A percentile compares a stretch with the other conserved stretches of the same genome.
Conservation (phyloP, 495 filamentous ascomycete species). For the Hypoxylon subgilvum region DNA sequence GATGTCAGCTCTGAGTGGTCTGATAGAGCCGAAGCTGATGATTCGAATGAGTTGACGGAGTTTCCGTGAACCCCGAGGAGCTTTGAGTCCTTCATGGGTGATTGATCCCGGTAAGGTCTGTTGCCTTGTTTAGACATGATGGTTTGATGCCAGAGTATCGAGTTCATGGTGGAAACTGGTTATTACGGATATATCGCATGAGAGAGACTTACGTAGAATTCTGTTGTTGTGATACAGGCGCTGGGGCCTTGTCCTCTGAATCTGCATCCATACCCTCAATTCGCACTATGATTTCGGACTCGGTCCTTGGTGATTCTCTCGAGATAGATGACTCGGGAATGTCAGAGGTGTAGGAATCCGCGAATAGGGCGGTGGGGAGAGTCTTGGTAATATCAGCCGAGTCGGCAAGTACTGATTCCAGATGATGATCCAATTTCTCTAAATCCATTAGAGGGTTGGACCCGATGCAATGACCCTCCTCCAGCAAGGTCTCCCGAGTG, state of each 20-base stretch:
- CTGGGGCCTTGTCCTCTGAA: constrained; percentile 17
- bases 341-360: constrained; percentile 27
- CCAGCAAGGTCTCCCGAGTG: constrained; percentile 31
- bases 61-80: constrained; percentile 16
- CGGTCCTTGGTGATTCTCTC: constrained; percentile 32
- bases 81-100: constrained; percentile 18
- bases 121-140: constrained; percentile 23
- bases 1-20: constrained; percentile 56
- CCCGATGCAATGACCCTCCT: constrained; percentile 36
- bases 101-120: constrained; percentile 27
- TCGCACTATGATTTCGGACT: constrained; percentile 42
- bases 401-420: constrained; percentile 30
- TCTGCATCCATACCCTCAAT: constrained; percentile 34
- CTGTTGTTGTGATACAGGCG: constrained; percentile 19
- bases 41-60: constrained; percentile 38
- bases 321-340: constrained; percentile 21
- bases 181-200: constrained; percentile 19
- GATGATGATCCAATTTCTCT: constrained; percentile 32
- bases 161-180: not conserved
- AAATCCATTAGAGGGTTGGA: constrained; percentile 27
- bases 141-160: not conserved
- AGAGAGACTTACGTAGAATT: constrained; percentile 39
- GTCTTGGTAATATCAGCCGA: constrained; percentile 30
- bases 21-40: constrained; percentile 41
- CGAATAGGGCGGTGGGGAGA: constrained; percentile 31